phyloP scores from a whole-genome alignment of 768 basidiomycete genomes.

The Kwoniella bestiolae region DNA sequence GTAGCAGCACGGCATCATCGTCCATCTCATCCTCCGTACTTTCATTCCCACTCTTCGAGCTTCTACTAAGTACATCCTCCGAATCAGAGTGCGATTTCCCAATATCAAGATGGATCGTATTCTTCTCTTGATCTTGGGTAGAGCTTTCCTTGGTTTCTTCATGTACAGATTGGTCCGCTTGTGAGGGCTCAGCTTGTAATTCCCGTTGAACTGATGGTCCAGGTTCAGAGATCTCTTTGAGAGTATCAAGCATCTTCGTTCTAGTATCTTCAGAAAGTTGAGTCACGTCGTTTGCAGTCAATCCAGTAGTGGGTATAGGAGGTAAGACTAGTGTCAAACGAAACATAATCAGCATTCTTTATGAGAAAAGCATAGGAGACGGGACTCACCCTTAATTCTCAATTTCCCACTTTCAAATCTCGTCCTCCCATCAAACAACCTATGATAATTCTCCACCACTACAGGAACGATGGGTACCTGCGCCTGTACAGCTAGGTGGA shows the following conservation, averaged over 20 bases:
- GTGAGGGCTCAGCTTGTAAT: neutral
- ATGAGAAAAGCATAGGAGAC: neutral
- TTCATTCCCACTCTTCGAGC: constrained; percentile 24
- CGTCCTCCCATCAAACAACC: constrained; percentile 71
- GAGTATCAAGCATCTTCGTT: constrained; percentile 74
- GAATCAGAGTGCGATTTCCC: neutral
- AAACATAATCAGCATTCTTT: neutral
- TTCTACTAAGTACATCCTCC: constrained; percentile 12
- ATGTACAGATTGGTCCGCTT: neutral
- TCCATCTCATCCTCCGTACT: constrained; percentile 55
- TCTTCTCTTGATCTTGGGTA: neutral
- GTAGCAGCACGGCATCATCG: constrained; percentile 55
- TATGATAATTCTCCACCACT: constrained; percentile 91
- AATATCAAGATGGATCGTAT: constrained; percentile 7
- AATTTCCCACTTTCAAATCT: constrained; percentile 73
- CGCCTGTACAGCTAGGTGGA: constrained; percentile 91
- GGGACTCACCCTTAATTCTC: constrained; percentile 74
- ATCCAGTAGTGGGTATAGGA: constrained; percentile 74
- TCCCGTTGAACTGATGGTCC: constrained; percentile 28
- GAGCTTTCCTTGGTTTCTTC: neutral
- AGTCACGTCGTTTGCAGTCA: constrained; percentile 72
- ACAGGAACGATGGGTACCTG: constrained; percentile 87
- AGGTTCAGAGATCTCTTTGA: constrained; percentile 73
- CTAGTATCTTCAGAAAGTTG: constrained; percentile 71
- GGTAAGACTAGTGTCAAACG: constrained; percentile 71